Conservation (phyloP, 768 basidiomycete species). For the Russula dissimulans region DNA sequence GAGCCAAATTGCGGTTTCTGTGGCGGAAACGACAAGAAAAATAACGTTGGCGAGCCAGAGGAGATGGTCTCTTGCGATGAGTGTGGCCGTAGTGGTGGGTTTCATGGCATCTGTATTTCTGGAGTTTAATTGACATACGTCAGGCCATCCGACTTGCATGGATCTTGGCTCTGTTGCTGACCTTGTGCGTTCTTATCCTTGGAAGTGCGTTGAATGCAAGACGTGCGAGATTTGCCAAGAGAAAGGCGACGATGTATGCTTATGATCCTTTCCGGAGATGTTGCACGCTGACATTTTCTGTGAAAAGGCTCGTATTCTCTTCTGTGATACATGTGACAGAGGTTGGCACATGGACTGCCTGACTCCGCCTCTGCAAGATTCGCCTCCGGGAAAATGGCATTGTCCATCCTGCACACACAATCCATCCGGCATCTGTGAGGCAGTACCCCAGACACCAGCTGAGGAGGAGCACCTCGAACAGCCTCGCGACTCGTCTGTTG, state of each 20-base stretch:
- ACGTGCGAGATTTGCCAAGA: conserved; percentile 77
- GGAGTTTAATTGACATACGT: conserved; percentile 5
- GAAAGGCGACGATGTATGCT: conserved; percentile 83
- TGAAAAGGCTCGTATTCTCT: conserved; percentile 62
- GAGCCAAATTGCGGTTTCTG: conserved; percentile 77
- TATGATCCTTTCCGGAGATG: conserved; percentile 12
- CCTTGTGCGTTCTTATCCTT: conserved; percentile 61
- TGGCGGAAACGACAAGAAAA: conserved; percentile 50
- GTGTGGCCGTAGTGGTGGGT: conserved; percentile 76
- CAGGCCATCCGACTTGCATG: conserved; percentile 87
- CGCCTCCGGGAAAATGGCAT: conserved; percentile 72
- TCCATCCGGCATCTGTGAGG: conserved; percentile 16
- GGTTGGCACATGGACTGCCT: conserved; percentile 86
- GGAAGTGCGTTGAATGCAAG: conserved; percentile 91
- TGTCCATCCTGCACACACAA: conserved; percentile 48
- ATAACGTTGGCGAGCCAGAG: conserved; percentile 51
- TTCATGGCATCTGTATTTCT: background rate
- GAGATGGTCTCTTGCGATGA: conserved; percentile 68
- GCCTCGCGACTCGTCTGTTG: conserved; percentile 32
- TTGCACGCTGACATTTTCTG: conserved; percentile 18
- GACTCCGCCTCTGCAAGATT: conserved; percentile 54
- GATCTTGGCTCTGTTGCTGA: conserved; percentile 48
- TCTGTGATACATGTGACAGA: conserved; percentile 93
- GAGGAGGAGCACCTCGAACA: background rate
- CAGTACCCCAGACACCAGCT: conserved; percentile 6